Evolutionary conservation across 225 moss, liverwort and hornwort genomes (phyloP).

Genomic region (Physcomitrium patens): DNA sequence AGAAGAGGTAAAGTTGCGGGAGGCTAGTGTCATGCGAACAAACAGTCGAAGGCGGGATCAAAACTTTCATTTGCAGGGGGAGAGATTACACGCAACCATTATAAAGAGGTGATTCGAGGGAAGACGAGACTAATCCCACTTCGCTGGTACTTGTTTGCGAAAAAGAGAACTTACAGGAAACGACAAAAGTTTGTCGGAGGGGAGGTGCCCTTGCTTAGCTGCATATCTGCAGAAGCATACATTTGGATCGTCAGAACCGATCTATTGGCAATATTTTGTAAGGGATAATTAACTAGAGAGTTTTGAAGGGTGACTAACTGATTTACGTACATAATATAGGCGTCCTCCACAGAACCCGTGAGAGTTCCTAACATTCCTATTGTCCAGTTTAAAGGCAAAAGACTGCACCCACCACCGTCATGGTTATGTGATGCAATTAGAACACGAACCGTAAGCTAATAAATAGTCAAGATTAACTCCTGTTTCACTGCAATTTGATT

Average conservation of each 20-base stretch:
- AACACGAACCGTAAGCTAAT: background rate
- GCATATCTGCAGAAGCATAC: conserved; percentile 60
- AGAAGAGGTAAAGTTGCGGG: conserved; percentile 63
- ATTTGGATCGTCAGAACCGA: background rate
- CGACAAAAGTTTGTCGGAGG: conserved; percentile 65
- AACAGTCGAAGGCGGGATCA: background rate
- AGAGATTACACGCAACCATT: background rate
- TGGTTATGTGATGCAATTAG: background rate
- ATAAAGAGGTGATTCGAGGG: background rate
- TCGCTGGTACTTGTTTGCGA: background rate
- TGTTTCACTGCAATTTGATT: background rate
- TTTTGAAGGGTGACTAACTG: background rate
- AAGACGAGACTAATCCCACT: background rate
- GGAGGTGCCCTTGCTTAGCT: conserved; percentile 72
- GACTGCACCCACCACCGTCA: conserved; percentile 38
- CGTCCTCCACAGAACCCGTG: conserved; percentile 78
- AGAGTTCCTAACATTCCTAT: conserved; percentile 81
- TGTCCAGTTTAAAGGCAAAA: conserved; percentile 78
- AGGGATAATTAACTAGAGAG: background rate
- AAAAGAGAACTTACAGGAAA: conserved; percentile 55
- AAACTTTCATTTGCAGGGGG: background rate
- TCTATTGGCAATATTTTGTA: background rate
- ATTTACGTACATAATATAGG: conserved; percentile 69
- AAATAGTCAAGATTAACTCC: background rate
- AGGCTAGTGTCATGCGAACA: conserved; percentile 43